Conservation (phyloP, 768 basidiomycete genomes). For the Nidularia sp. region DNA sequence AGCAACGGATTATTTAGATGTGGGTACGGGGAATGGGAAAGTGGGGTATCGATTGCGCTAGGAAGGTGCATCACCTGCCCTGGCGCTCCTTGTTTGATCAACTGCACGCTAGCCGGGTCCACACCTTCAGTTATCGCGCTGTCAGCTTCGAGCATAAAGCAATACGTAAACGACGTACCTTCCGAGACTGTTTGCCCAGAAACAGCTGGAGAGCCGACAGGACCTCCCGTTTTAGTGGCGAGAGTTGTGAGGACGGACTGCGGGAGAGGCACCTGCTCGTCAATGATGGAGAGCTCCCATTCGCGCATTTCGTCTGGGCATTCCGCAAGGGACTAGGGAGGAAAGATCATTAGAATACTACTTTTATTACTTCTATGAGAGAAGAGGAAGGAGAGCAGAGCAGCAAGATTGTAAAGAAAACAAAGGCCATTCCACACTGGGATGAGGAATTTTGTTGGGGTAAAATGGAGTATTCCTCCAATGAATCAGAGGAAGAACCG, state of each 20-base stretch:
- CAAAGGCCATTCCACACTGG: too few relatives aligned
- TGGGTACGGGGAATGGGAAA: constrained; percentile 7
- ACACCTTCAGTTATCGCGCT: neutral
- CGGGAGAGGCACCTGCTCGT: constrained; percentile 21
- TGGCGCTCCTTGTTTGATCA: neutral
- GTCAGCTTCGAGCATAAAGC: too few relatives aligned
- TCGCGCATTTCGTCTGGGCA: constrained; percentile 25
- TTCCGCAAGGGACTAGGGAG: constrained; percentile 26
- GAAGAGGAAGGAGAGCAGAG: too few relatives aligned
- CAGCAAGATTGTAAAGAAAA: too few relatives aligned
- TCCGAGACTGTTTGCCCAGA: too few relatives aligned
- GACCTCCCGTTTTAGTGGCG: neutral
- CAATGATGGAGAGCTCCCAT: constrained; percentile 30
- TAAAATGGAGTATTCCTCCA: too few relatives aligned
- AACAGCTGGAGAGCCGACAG: neutral
- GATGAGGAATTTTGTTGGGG: neutral
- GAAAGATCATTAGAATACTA: neutral
- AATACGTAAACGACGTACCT: too few relatives aligned
- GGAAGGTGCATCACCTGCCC: neutral
- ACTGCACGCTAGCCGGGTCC: neutral
- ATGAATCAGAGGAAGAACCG: too few relatives aligned
- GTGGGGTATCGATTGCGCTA: constrained; percentile 3
- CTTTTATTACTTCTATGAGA: too few relatives aligned
- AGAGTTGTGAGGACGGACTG: neutral
- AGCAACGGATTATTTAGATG: constrained; percentile 2